Evolutionary conservation across 2,329 filamentous ascomycete species (phyloP).

Genomic region (Sporothrix curviconia): DNA sequence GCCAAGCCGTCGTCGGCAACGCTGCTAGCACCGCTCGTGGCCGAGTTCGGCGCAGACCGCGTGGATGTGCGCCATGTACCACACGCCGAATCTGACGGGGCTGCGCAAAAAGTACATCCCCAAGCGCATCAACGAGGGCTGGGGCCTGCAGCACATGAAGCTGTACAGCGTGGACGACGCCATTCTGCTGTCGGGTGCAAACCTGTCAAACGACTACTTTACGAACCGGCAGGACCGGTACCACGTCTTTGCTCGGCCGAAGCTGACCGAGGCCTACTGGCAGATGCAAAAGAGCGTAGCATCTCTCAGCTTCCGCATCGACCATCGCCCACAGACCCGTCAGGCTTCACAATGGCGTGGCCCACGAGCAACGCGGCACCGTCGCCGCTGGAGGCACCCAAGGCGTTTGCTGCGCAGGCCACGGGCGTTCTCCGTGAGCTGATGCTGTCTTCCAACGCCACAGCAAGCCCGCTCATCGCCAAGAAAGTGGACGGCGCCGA

Average conservation of each 20-base stretch:
- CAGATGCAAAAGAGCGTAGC: constrained; percentile 70
- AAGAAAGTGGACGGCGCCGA: constrained; percentile 28
- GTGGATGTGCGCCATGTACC: constrained; percentile 96
- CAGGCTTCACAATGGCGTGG: constrained; percentile 59
- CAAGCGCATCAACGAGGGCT: constrained; percentile 90
- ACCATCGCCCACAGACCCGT: constrained; percentile 39
- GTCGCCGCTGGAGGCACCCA: constrained; percentile 64
- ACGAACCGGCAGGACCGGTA: constrained; percentile 93
- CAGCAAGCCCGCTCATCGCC: constrained; percentile 27
- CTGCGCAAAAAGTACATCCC: constrained; percentile 77
- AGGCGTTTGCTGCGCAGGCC: constrained; percentile 62
- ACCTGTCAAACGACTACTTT: constrained; percentile 90
- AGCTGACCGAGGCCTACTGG: constrained; percentile 76
- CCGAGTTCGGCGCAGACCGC: constrained; percentile 73
- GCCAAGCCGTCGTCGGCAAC: constrained; percentile 78
- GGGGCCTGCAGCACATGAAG: constrained; percentile 99
- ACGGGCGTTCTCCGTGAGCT: constrained; percentile 61
- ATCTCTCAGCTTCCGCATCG: constrained; percentile 73
- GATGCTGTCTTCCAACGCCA: constrained; percentile 38
- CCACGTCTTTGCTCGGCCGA: constrained; percentile 75
- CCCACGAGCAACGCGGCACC: constrained; percentile 66
- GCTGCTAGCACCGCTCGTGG: constrained; percentile 73
- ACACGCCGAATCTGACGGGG: constrained; percentile 91
- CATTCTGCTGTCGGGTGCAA: constrained; percentile 89
- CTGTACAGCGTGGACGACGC: constrained; percentile 93